Percentiles rank a stretch among this genome's conserved stretches.
These are phyloP conservation scores for Sordariomycetes sp. DNA, from an alignment of 2,329 filamentous ascomycete genomes.

Conservation along the genomic window DNA sequence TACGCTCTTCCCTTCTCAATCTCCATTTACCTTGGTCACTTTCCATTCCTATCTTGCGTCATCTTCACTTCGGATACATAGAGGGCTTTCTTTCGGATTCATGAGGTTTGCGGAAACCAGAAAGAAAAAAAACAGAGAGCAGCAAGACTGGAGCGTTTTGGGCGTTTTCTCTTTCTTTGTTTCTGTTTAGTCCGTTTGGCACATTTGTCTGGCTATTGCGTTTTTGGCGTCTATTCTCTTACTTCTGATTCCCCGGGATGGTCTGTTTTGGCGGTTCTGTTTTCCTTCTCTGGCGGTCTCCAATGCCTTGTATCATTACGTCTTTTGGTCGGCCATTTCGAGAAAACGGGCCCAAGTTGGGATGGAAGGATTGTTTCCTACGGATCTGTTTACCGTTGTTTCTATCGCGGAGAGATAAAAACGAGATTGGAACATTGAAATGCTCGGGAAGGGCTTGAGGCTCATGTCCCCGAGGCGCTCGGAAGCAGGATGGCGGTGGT, in stretches of 20 bases:
- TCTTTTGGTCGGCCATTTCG: background rate
- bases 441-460: background rate
- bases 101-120: constrained; percentile 1
- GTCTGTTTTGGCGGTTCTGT: background rate
- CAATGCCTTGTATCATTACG: background rate
- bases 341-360: background rate
- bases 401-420: background rate
- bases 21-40: background rate
- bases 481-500: background rate
- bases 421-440: constrained; percentile 1
- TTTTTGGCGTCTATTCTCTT: background rate
- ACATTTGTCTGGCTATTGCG: background rate
- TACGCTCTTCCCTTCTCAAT: background rate
- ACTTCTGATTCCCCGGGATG: background rate
- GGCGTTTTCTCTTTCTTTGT: background rate
- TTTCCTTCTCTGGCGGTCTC: background rate
- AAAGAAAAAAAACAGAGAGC: background rate
- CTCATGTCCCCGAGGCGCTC: background rate
- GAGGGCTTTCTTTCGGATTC: background rate
- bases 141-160: background rate
- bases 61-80: background rate
- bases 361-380: background rate
- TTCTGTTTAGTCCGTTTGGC: background rate
- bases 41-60: background rate
- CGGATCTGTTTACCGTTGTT: background rate